These are phyloP conservation scores for Colletotrichum navitas DNA, from an alignment of 2,329 filamentous ascomycete species.

Conservation along the genomic window DNA sequence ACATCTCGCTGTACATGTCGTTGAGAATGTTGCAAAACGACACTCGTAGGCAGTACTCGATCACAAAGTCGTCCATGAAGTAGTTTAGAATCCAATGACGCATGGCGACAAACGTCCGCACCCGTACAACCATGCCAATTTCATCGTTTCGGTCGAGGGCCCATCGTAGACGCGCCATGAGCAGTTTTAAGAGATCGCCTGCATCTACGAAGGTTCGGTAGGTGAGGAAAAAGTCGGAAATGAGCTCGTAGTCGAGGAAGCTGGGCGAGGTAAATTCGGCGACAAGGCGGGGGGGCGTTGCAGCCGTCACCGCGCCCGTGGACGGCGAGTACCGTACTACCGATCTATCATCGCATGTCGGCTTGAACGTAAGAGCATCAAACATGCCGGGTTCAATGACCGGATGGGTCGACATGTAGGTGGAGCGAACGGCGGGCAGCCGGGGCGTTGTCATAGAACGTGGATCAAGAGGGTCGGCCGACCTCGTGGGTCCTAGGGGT, in stretches of 20 bases:
- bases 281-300: slow-evolving; percentile 89
- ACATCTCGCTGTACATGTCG: slow-evolving; percentile 69
- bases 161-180: slow-evolving; percentile 89
- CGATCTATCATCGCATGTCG: slow-evolving; percentile 80
- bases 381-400: slow-evolving; percentile 82
- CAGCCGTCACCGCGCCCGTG: slow-evolving; percentile 83
- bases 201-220: slow-evolving; percentile 89
- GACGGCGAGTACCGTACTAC: slow-evolving; percentile 85
- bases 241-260: slow-evolving; percentile 95
- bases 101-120: slow-evolving; percentile 93
- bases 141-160: slow-evolving; percentile 84
- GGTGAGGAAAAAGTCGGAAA: slow-evolving; percentile 98
- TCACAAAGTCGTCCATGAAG: slow-evolving; percentile 92
- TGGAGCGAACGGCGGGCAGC: slow-evolving; percentile 57
- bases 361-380: slow-evolving; percentile 82
- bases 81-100: slow-evolving; percentile 99
- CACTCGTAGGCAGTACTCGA: slow-evolving; percentile 78
- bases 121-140: slow-evolving; percentile 91
- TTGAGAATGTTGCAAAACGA: slow-evolving; percentile 89
- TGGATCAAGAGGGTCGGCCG: slow-evolving; percentile 37
- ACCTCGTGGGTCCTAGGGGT: slow-evolving; percentile 43
- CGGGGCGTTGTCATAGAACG: slow-evolving; percentile 51
- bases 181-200: slow-evolving; percentile 81
- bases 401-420: slow-evolving; percentile 62
- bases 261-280: slow-evolving; percentile 96